Percentiles rank a stretch among this genome's conserved stretches.
phyloP scores from a whole-genome alignment of 2,329 filamentous ascomycete genomes.

The Didymosphaeria variabile region DNA sequence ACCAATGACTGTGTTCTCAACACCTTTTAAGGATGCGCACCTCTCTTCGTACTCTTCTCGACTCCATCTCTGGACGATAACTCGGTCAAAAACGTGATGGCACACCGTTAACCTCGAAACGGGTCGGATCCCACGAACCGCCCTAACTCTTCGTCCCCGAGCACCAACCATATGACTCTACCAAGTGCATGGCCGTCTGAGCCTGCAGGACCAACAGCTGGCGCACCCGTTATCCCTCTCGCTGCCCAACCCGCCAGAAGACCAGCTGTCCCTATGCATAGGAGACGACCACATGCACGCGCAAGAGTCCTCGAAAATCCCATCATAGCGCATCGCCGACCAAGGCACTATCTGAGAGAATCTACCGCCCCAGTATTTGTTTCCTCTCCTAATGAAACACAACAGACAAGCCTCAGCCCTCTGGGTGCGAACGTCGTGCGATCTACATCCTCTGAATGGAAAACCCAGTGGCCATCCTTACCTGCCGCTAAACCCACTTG shows the following conservation, averaged over 20 bases:
- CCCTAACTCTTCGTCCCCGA: neutral
- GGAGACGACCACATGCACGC: neutral
- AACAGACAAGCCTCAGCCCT: neutral
- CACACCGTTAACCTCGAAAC: neutral
- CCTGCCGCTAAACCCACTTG: neutral
- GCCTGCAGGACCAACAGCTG: neutral
- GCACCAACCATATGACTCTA: neutral
- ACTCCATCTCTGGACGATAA: neutral
- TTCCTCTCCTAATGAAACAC: neutral
- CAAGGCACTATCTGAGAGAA: neutral
- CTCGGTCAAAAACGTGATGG: neutral
- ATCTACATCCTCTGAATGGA: neutral
- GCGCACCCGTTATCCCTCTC: neutral
- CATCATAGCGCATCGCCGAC: neutral
- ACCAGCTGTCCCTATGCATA: neutral
- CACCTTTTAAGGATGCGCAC: neutral
- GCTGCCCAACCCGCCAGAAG: neutral
- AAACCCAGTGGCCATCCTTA: neutral
- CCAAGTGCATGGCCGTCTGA: slow-evolving; percentile 5
- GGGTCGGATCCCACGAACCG: too few relatives aligned
- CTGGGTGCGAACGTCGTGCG: neutral
- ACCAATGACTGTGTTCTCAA: slow-evolving; percentile 3
- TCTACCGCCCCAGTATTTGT: too few relatives aligned
- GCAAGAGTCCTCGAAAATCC: neutral
- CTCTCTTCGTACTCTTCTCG: neutral